Evolutionary conservation across 306 rosid species (phyloP), one percentile per base, ranked within the genome.

Genomic region (Hippophae gyantsensis): DNA sequence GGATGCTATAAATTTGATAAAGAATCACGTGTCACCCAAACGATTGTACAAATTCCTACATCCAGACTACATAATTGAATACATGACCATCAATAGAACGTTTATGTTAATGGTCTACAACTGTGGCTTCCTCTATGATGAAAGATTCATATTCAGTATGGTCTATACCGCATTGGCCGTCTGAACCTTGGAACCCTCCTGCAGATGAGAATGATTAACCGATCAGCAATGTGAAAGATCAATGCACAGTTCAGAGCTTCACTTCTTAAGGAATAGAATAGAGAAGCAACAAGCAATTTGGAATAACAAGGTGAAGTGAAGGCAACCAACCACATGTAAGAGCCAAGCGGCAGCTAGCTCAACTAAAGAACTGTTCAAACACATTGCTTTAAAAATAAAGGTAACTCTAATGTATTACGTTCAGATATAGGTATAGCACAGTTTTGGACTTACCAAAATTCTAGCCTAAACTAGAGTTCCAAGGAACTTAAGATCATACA

Each of bases 121-220:
- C 38, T 32, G 38, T 32, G 38, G 38, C 38, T 32, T 32, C 3
- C 38, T 32, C 38, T 32, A 32, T 32, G 38, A 32, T 54, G 27
- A 55, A 70, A 52, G 55, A 69, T 66, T 49, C 56, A 52, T 71
- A 72, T 57, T 78, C 80, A 90, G 73, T 85, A 90, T 46, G 97
- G 97, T 69, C 97, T 78, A 81, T 81, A 90, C 43, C 97, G 76
- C 53, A 81, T 84, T 7, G 97, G 95, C 74, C 96, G 79, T 76
- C 97, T 90, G 79, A 76, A 87, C 86, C 97, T 82, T 7, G 97
- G 94, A 69, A 81, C 79, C 78, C 97, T 84, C 78, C 97, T 90
- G 94, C 85, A 79, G n/a, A 56, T 55, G 49, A 66, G 69, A 57
- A 60, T 45, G 9, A 65, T 58, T 32, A 32, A 32, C 42, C 48